Conservation (phyloP, 169 alveolate species). For the Plasmodium inui region DNA sequence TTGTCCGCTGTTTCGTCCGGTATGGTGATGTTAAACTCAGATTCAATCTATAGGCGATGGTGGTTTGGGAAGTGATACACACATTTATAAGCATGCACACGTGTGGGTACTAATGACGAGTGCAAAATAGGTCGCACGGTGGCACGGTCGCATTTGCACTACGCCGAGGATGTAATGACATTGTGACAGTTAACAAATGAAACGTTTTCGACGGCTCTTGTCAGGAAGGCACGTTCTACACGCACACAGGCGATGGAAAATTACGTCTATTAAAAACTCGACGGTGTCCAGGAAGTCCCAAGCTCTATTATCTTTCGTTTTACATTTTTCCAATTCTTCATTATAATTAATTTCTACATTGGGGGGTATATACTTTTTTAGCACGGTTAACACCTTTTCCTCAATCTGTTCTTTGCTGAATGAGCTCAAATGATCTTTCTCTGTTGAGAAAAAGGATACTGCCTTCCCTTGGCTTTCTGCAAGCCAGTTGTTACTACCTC, state of each 20-base stretch:
- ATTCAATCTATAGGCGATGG: conserved; percentile 43
- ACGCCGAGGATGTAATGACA: neutral
- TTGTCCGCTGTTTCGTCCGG: conserved; percentile 75
- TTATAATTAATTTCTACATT: conserved; percentile 59
- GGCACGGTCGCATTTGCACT: neutral
- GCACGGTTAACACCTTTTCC: conserved; percentile 64
- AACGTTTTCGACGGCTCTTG: neutral
- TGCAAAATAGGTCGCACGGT: neutral
- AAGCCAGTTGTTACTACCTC: conserved; percentile 1
- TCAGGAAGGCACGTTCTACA: neutral
- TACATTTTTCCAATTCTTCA: conserved; percentile 70
- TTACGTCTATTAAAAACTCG: conserved; percentile 75
- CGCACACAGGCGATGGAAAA: neutral
- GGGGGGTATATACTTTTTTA: conserved; percentile 49
- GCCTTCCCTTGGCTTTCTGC: conserved; percentile 2
- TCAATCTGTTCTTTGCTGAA: conserved; percentile 58
- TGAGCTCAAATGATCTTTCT: conserved; percentile 22
- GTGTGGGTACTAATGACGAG: neutral
- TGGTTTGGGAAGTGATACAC: conserved; percentile 5
- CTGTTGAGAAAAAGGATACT: conserved; percentile 29
- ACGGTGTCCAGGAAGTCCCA: conserved; percentile 75
- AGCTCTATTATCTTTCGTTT: conserved; percentile 71
- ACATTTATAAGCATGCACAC: neutral
- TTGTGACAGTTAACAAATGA: neutral
- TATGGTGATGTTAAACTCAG: conserved; percentile 73